A percentile compares a stretch with the other conserved stretches of the same genome.
Evolutionary conservation across 2,329 filamentous ascomycete genomes (phyloP).

Genomic region (Penicillium thymicola): DNA sequence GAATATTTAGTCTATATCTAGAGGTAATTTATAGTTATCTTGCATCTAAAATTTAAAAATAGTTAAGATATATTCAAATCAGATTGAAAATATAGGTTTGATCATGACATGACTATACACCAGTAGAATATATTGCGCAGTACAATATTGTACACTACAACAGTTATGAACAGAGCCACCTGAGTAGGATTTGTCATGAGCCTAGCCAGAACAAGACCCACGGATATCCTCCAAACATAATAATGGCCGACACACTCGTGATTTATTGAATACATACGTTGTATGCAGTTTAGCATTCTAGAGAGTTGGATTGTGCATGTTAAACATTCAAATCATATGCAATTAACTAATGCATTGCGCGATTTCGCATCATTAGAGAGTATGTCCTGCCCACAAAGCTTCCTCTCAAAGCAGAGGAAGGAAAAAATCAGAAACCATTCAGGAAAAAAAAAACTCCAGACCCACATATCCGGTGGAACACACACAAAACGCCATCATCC

Average conservation of each 20-base stretch:
- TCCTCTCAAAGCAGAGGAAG: slow-evolving; percentile 1
- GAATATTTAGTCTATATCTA: not conserved
- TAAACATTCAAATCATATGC: slow-evolving; percentile 3
- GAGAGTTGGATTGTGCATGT: not conserved
- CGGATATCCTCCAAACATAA: not conserved
- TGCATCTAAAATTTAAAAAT: not conserved
- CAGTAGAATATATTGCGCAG: not conserved
- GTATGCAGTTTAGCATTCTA: not conserved
- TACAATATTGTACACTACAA: too few relatives aligned
- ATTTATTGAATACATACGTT: not conserved
- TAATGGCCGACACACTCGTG: not conserved
- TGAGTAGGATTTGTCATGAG: not conserved
- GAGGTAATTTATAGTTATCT: not conserved
- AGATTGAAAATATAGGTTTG: not conserved
- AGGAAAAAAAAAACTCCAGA: slow-evolving; percentile 15
- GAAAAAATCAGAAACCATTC: slow-evolving; percentile 5
- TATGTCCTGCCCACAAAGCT: slow-evolving; percentile 1
- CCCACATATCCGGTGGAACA: slow-evolving; percentile 10
- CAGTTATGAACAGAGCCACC: not conserved
- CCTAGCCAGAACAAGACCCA: not conserved
- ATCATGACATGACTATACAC: too few relatives aligned
- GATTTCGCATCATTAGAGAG: slow-evolving; percentile 7
- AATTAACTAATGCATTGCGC: slow-evolving; percentile 6
- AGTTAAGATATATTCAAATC: too few relatives aligned
- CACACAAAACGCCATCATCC: slow-evolving; percentile 23